A percentile compares a stretch with the other conserved stretches of the same genome.
These are phyloP conservation scores for Cardamine chenopodiifolia DNA, from an alignment of 345 rosid genomes.

Conservation along the genomic window DNA sequence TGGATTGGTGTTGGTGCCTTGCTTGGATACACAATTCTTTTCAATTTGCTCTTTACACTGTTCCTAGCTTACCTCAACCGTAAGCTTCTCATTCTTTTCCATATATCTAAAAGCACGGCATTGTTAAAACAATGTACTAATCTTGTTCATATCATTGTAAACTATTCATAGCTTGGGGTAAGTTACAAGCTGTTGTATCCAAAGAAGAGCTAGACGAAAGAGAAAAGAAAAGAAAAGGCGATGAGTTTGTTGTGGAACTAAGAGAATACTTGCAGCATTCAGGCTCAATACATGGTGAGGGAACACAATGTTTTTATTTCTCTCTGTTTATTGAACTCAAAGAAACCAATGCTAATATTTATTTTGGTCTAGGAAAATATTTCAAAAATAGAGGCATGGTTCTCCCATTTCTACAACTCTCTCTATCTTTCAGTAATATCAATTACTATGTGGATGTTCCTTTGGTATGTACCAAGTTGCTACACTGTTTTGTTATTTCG, in stretches of 20 bases:
- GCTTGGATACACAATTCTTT: constrained; percentile 79
- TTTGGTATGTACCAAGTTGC: constrained; percentile 54
- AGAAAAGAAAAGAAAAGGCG: constrained; percentile 82
- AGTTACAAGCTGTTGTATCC: constrained; percentile 83
- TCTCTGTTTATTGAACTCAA: constrained; percentile 20
- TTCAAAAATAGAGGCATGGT: constrained; percentile 94
- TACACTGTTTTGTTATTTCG: constrained; percentile 1
- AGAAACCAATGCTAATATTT: constrained; percentile 10
- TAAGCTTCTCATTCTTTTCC: constrained; percentile 50
- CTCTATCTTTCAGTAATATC: constrained; percentile 83
- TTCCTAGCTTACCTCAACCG: constrained; percentile 82
- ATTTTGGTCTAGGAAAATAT: constrained; percentile 65
- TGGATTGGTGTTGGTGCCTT: constrained; percentile 96
- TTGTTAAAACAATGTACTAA: neutral
- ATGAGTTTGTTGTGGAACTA: constrained; percentile 66
- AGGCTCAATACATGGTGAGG: constrained; percentile 67
- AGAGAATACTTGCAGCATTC: constrained; percentile 85
- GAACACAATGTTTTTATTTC: constrained; percentile 18
- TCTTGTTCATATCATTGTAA: constrained; percentile 23
- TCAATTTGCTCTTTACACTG: constrained; percentile 74
- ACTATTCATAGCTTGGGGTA: constrained; percentile 65
- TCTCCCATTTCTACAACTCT: constrained; percentile 97
- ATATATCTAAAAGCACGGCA: constrained; percentile 5
- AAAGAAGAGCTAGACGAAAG: constrained; percentile 86
- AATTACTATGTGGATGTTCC: constrained; percentile 93